These are phyloP conservation scores for Pseudogymnoascus sp. DNA, from an alignment of 2,329 filamentous ascomycete genomes.

Conservation along the genomic window DNA sequence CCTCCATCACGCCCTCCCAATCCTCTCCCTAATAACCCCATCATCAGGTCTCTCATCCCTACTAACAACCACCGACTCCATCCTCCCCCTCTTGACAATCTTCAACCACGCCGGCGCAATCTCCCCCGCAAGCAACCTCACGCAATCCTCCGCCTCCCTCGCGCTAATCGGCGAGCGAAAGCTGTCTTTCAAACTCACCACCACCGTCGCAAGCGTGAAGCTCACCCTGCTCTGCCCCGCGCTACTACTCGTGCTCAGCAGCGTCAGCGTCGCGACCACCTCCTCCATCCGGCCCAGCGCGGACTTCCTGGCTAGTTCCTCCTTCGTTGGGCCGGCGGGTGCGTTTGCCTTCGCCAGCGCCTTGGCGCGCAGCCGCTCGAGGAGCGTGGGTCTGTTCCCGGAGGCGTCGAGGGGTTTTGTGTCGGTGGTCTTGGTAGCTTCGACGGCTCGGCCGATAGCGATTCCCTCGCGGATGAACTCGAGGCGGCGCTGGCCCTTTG, in stretches of 20 bases:
- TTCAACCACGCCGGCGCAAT: conserved; percentile 42
- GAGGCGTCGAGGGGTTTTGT: conserved; percentile 6
- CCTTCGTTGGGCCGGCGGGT: conserved; percentile 39
- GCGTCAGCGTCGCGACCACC: conserved; percentile 56
- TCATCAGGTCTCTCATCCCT: conserved; percentile 25
- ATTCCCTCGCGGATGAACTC: conserved; percentile 58
- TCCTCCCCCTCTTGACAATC: conserved; percentile 36
- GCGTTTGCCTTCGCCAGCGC: conserved; percentile 43
- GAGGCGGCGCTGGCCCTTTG: conserved; percentile 61
- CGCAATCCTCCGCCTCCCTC: conserved; percentile 38
- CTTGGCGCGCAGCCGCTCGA: conserved; percentile 69
- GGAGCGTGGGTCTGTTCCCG: conserved; percentile 51
- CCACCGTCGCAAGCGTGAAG: conserved; percentile 54
- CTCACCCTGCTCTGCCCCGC: conserved; percentile 48
- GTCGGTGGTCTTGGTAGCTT: conserved; percentile 26
- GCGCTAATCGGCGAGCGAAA: conserved; percentile 39
- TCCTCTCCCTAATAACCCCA: conserved; percentile 20
- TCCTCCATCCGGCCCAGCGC: conserved; percentile 62
- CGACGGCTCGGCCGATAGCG: conserved; percentile 27
- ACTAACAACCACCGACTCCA: conserved; percentile 38
- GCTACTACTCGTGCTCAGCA: conserved; percentile 49
- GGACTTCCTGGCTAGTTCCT: conserved; percentile 50
- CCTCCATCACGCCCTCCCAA: neutral
- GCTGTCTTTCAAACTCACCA: conserved; percentile 60
- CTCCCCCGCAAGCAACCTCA: conserved; percentile 38